These are phyloP conservation scores for Scedosporium minutisporum DNA, from an alignment of 2,329 filamentous ascomycete genomes.

Conservation along the genomic window DNA sequence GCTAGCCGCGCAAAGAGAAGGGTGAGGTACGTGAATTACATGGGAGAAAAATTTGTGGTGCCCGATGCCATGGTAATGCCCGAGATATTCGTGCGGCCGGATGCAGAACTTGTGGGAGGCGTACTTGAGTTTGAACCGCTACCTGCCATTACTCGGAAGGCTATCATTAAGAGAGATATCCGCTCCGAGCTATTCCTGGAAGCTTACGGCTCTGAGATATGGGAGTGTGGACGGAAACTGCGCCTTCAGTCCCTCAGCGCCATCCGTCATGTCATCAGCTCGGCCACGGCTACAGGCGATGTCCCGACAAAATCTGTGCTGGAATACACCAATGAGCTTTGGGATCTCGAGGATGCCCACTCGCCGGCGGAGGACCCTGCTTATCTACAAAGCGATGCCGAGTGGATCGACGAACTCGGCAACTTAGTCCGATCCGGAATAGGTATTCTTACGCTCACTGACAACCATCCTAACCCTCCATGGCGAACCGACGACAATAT, in stretches of 20 bases:
- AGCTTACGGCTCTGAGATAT: not conserved
- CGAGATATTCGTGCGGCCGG: not conserved
- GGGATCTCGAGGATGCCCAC: not conserved
- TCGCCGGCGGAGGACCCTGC: not conserved
- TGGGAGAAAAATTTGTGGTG: constrained; percentile 24
- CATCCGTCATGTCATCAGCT: not conserved
- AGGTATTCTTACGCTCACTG: not conserved
- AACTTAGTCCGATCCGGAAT: not conserved
- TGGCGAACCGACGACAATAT: constrained; percentile 1
- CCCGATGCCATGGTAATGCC: constrained; percentile 24
- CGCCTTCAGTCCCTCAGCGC: not conserved
- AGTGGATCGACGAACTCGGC: constrained; percentile 1
- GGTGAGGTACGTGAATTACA: constrained; percentile 10
- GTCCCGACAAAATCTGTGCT: not conserved
- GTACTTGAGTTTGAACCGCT: constrained; percentile 1
- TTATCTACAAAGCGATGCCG: not conserved
- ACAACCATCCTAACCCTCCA: not conserved
- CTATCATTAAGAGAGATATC: constrained; percentile 1
- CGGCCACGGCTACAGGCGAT: not conserved
- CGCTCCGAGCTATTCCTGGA: not conserved
- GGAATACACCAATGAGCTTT: not conserved
- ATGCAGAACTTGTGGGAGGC: not conserved
- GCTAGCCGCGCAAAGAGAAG: not conserved
- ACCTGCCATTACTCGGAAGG: not conserved
- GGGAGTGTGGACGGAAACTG: not conserved